Evolutionary conservation across 345 rosid species (phyloP), one percentile per base, ranked within the genome.

Genomic region (Melastoma malabathricum): DNA sequence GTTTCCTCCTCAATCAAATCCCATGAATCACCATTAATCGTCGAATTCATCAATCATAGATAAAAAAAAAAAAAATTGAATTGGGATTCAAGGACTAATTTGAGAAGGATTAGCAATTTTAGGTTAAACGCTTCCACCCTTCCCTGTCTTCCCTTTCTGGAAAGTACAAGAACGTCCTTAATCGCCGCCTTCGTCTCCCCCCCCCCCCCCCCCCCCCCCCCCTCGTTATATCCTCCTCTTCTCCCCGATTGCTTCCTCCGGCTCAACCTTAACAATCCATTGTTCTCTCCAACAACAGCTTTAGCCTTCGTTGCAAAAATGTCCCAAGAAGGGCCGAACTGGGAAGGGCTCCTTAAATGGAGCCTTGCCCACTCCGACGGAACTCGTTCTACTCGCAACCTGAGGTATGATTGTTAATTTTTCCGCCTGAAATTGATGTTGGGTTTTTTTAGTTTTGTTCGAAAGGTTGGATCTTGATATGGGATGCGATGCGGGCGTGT

Each of bases 261-360:
- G 9, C 13, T 0, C 2, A 3, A 18, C 16, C 50, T 47, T 47
- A 16, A 10, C 13, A 18, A 17, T 18, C 23, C 5, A n/a, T 47
- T 19, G 25, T 47, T 18, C 23, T n/a, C 51, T n/a, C 51, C 12
- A 19, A 34, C 41, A 9, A 12, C 31, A 46, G 1, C 22, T 17
- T 48, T 56, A 55, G 58, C 56, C 43, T 18, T 3, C 16, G n/a
- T 54, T 43, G 55, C 38, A 44, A 6, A 22, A 48, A 89, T 85
- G 97, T 80, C 79, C 13, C 80, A 80, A 58, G 75, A 77, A 44
- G 96, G 89, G 56, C 96, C 88, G 17, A 77, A 78, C 55, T 90
- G 98, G 98, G 83, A 86, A 1, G 98, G 96, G 15, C 69, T 90
- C 73, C 80, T 90, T 45, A 86, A 86, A 47, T 90, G 96, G 98